Percentiles rank a stretch among this genome's conserved stretches.
These are phyloP conservation scores for Beauveria pseudobassiana DNA, from an alignment of 2,329 filamentous ascomycete genomes.

Conservation along the genomic window DNA sequence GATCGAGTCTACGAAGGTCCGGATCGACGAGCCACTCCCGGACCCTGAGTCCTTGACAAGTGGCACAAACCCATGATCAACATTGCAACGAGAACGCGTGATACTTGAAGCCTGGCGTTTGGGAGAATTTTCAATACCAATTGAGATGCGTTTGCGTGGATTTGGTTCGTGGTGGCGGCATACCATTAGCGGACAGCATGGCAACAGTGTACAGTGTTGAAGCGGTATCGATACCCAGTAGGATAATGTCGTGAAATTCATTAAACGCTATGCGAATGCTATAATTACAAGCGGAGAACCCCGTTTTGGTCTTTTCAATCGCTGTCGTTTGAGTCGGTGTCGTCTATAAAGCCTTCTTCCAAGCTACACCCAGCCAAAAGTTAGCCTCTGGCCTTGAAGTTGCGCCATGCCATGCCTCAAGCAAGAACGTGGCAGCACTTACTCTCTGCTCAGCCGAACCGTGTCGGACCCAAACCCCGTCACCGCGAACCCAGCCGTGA, in stretches of 20 bases:
- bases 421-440: conserved; percentile 21
- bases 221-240: background rate
- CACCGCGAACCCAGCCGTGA: conserved; percentile 25
- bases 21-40: background rate
- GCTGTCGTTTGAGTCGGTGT: conserved; percentile 31
- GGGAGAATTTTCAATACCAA: background rate
- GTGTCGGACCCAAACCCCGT: conserved; percentile 30
- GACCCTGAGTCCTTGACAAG: background rate
- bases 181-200: background rate
- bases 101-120: background rate
- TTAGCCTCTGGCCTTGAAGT: background rate
- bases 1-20: background rate
- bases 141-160: background rate
- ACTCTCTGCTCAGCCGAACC: conserved; percentile 68
- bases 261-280: conserved; percentile 11
- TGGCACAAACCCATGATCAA: background rate
- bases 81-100: background rate
- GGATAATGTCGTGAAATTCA: conserved; percentile 7
- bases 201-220: background rate
- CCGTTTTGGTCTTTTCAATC: background rate
- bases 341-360: conserved; percentile 37
- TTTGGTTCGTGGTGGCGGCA: background rate
- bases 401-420: background rate
- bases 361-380: conserved; percentile 17
- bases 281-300: background rate